phyloP scores from a whole-genome alignment of 208 protist genomes.

The Herpetomonas muscarum region DNA sequence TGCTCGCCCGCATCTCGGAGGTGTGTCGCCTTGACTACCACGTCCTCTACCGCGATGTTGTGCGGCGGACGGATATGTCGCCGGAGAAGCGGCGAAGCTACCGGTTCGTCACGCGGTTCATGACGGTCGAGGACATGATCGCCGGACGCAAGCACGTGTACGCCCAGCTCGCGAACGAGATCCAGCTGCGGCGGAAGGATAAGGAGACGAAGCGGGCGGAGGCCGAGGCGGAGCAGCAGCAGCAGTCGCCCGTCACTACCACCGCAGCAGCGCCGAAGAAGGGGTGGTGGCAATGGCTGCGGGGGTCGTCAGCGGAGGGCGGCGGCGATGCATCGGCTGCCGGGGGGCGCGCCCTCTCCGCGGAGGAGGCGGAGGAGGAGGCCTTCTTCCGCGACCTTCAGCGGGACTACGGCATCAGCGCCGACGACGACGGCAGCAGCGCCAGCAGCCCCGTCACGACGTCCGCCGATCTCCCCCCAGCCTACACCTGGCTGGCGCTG shows the following conservation, averaged over 20 bases:
- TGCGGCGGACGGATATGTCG: conserved; percentile 62
- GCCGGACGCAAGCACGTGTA: conserved; percentile 66
- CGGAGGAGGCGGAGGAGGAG: conserved; percentile 45
- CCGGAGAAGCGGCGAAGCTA: conserved; percentile 56
- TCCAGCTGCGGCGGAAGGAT: conserved; percentile 67
- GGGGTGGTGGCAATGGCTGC: conserved; percentile 54
- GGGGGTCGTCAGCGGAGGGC: conserved; percentile 7
- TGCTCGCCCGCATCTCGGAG: conserved; percentile 59
- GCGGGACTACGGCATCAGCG: conserved; percentile 63
- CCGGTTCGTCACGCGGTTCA: conserved; percentile 75
- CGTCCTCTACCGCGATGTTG: conserved; percentile 65
- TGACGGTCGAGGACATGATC: conserved; percentile 77
- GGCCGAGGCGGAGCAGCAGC: conserved; percentile 7
- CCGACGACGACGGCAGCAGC: conserved; percentile 15
- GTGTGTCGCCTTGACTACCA: conserved; percentile 65
- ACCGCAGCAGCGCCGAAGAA: conserved; percentile 9
- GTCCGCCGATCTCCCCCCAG: conserved; percentile 33
- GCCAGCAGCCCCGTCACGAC: conserved; percentile 6
- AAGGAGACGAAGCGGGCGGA: conserved; percentile 53
- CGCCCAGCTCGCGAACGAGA: conserved; percentile 66
- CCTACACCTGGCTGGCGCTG: conserved; percentile 65
- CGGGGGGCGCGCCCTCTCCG: conserved; percentile 11
- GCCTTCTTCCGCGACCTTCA: conserved; percentile 49
- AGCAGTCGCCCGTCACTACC: conserved; percentile 4
- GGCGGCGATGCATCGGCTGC: not conserved